These are phyloP conservation scores for Penicillium frequentans DNA, from an alignment of 2,329 filamentous ascomycete genomes.

Conservation along the genomic window DNA sequence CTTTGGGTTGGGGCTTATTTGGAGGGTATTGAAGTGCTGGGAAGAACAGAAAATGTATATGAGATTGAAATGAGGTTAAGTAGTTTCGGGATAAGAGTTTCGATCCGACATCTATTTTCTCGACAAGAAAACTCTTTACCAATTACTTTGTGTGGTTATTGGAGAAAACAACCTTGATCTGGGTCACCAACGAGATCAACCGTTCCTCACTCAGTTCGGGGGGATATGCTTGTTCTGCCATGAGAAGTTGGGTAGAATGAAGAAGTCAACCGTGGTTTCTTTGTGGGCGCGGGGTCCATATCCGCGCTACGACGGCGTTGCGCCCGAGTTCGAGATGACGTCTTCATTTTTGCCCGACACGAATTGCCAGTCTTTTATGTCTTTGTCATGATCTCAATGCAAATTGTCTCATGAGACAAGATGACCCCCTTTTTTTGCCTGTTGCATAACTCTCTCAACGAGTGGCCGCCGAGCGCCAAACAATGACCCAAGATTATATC, in stretches of 20 bases:
- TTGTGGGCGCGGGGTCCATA: neutral
- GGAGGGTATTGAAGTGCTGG: neutral
- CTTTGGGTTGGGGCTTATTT: neutral
- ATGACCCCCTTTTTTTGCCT: too few species aligned
- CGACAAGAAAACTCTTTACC: too few species aligned
- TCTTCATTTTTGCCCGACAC: neutral
- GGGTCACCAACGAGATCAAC: constrained; percentile 24
- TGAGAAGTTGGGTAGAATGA: neutral
- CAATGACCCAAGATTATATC: too few species aligned
- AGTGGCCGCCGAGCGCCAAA: too few species aligned
- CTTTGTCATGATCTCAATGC: too few species aligned
- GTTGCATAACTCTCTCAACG: too few species aligned
- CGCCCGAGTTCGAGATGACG: neutral
- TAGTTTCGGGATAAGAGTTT: neutral
- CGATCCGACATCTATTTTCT: too few species aligned
- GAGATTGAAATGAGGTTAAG: neutral
- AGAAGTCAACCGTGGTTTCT: neutral
- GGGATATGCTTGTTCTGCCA: constrained; percentile 13
- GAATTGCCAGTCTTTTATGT: too few species aligned
- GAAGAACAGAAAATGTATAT: neutral
- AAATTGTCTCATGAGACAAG: too few species aligned
- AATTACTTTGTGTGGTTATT: neutral
- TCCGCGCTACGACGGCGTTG: neutral
- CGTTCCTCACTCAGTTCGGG: constrained; percentile 40
- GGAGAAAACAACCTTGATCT: constrained; percentile 24